Percentiles rank a stretch among this genome's conserved stretches.
phyloP scores from a whole-genome alignment of 345 rosid species.

The Bruguiera parviflora region DNA sequence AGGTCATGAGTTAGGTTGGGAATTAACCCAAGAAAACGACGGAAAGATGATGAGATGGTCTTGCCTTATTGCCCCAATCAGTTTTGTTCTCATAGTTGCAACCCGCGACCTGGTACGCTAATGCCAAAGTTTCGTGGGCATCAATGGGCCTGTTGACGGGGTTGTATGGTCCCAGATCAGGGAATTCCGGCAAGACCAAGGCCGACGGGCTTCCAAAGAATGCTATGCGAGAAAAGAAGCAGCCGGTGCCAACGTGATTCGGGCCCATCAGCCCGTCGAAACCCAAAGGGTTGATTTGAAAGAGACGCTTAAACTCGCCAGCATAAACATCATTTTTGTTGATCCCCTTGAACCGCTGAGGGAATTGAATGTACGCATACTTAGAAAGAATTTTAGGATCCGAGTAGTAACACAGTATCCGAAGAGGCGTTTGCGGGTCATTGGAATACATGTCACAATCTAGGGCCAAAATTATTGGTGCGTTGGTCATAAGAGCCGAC shows the following conservation, averaged over 20 bases:
- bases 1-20: no score
- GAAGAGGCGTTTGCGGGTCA: slow-evolving; percentile 50
- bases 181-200: slow-evolving; percentile 27
- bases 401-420: slow-evolving; percentile 48
- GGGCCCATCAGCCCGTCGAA: slow-evolving; percentile 52
- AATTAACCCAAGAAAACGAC: background rate
- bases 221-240: slow-evolving; percentile 55
- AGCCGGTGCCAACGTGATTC: slow-evolving; percentile 48
- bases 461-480: slow-evolving; percentile 57
- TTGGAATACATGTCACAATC: slow-evolving; percentile 88
- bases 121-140: slow-evolving; percentile 19
- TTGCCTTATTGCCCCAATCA: slow-evolving; percentile 65
- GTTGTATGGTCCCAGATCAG: slow-evolving; percentile 31
- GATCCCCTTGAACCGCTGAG: slow-evolving; percentile 55
- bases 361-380: slow-evolving; percentile 58
- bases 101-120: slow-evolving; percentile 53
- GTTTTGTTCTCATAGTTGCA: slow-evolving; percentile 53
- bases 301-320: slow-evolving; percentile 38
- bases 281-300: slow-evolving; percentile 42
- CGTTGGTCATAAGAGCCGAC: slow-evolving; percentile 62
- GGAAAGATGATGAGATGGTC: background rate
- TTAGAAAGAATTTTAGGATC: slow-evolving; percentile 33
- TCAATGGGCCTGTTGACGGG: slow-evolving; percentile 26
- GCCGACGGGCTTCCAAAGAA: slow-evolving; percentile 50
- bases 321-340: slow-evolving; percentile 55